Evolutionary conservation across 1,139 yeast species (phyloP), one percentile per base, ranked within the genome.

Genomic region (Pichia sp.): DNA sequence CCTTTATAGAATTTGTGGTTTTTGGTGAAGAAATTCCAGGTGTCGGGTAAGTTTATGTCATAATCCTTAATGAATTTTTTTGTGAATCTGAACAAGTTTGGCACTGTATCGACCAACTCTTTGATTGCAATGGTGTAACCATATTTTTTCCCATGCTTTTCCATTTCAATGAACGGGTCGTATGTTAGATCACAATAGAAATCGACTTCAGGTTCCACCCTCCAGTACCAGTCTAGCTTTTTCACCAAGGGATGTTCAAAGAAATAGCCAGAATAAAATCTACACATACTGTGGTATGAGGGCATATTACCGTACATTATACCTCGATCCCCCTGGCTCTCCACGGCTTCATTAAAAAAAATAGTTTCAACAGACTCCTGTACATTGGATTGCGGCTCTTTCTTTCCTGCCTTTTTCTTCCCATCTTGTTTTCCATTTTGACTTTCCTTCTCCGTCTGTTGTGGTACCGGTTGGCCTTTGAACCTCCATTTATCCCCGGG

Each of bases 201-300:
- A 60, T 88, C 85, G 47, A 92, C 93, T 60, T 87, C 85, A 1
- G 97, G 97, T 69, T 92, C 97, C 8, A 92, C 90, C 53, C 97
- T 76, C 97, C 97, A 90, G 72, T 90, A 90, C 95, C 96, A 90
- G 58, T 89, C 90, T 58, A 82, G 77, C 55, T 81, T 76, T 54
- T 68, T 75, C 50, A 92, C 83, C 58, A 87, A 68, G 3, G 85
- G 86, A 68, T 85, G 95, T 59, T 82, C 79, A 72, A 81, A 88
- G 67, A 90, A 90, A 59, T 78, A 76, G 1, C 96, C 95, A 0
- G 92, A 80, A 66, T 87, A 86, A 68, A 84, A 87, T 6, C 95
- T 78, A 54, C 85, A 81, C 85, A 81, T 81, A 59, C 78, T 77
- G 64, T 81, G 86, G 67, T 92, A 92, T 7, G 92, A 81, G 50